Percentiles rank a stretch among this genome's conserved stretches.
phyloP scores from a whole-genome alignment of 2,329 filamentous ascomycete genomes.

The Pseudogymnoascus sp. region DNA sequence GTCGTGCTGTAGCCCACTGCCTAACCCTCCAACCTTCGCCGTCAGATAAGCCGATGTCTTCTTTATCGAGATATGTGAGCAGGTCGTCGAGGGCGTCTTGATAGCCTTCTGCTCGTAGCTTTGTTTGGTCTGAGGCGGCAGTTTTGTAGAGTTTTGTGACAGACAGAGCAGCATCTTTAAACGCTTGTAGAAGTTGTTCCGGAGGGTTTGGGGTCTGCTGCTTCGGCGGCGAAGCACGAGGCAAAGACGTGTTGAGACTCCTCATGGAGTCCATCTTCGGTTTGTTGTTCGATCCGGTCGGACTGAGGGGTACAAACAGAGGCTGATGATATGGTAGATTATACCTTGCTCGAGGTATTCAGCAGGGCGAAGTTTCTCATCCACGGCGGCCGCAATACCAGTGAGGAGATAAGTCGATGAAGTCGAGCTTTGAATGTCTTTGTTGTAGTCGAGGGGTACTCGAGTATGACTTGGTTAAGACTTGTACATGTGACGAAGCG shows the following conservation, averaged over 20 bases:
- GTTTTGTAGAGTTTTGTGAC: conserved; percentile 96
- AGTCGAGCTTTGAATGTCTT: neutral
- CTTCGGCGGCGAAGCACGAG: conserved; percentile 39
- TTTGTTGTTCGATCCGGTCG: conserved; percentile 7
- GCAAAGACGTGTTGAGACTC: conserved; percentile 52
- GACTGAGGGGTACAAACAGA: neutral
- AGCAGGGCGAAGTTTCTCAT: neutral
- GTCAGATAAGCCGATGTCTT: conserved; percentile 68
- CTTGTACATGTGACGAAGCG: conserved; percentile 6
- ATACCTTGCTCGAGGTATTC: neutral
- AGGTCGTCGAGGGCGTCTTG: conserved; percentile 91
- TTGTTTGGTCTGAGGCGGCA: conserved; percentile 67
- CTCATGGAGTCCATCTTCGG: conserved; percentile 53
- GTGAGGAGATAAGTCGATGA: neutral
- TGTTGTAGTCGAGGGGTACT: neutral
- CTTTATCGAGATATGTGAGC: conserved; percentile 72
- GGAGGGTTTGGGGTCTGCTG: conserved; percentile 36
- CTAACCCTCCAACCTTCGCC: conserved; percentile 62
- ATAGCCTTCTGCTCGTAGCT: conserved; percentile 72
- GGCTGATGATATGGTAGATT: neutral
- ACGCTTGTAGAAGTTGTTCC: conserved; percentile 71
- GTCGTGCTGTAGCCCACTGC: conserved; percentile 58
- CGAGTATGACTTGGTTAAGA: neutral
- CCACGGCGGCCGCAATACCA: neutral
- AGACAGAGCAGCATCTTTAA: conserved; percentile 84